These are phyloP conservation scores for Tylopilus rubrobrunneus DNA, from an alignment of 768 basidiomycete species.

Conservation along the genomic window DNA sequence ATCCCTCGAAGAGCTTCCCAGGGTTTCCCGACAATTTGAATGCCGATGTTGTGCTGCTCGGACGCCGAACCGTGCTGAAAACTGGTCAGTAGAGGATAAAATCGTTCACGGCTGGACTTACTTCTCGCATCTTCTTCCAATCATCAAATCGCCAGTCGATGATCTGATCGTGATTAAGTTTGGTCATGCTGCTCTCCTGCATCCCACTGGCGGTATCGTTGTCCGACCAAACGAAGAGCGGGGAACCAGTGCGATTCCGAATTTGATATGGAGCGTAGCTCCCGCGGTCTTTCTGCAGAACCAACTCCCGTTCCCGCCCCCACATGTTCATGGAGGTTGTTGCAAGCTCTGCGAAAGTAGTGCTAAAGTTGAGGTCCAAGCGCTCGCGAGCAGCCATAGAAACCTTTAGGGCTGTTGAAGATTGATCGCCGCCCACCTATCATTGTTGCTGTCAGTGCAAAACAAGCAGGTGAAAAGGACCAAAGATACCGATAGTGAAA, in stretches of 20 bases:
- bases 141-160: conserved; percentile 98
- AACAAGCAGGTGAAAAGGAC: background rate
- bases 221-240: conserved; percentile 84
- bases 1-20: conserved; percentile 90
- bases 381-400: conserved; percentile 73
- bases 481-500: conserved; percentile 59
- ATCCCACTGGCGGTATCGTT: conserved; percentile 48
- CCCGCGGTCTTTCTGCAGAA: conserved; percentile 76
- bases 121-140: conserved; percentile 91
- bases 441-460: conserved; percentile 9
- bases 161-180: conserved; percentile 68
- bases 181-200: conserved; percentile 49
- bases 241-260: conserved; percentile 85
- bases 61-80: conserved; percentile 43
- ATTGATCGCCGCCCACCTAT: conserved; percentile 53
- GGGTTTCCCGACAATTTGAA: conserved; percentile 78
- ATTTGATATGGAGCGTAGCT: conserved; percentile 92
- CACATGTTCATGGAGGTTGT: conserved; percentile 69
- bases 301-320: conserved; percentile 67
- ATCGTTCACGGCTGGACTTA: conserved; percentile 29
- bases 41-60: conserved; percentile 78
- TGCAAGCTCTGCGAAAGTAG: conserved; percentile 84
- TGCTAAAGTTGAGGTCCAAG: conserved; percentile 87
- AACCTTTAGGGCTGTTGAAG: conserved; percentile 51
- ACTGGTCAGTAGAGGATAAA: background rate